Evolutionary conservation across 768 basidiomycete genomes (phyloP), one percentile per base, ranked within the genome.

Genomic region (Panaeolus papilionaceus): DNA sequence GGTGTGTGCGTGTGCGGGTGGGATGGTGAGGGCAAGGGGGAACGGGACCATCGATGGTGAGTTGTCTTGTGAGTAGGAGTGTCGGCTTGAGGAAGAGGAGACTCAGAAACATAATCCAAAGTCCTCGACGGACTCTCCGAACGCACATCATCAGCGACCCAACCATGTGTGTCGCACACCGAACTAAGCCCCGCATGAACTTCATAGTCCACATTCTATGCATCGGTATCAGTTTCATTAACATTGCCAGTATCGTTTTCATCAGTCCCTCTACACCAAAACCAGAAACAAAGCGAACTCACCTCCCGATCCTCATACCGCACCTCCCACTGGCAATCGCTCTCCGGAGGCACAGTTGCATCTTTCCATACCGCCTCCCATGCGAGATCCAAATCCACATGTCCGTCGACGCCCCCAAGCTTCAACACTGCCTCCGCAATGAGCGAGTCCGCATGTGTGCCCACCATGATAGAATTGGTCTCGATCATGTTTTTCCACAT

Each of bases 401-500:
- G 89, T 20, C 65, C 66, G 33, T 54, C 51, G 18, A 33, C 6
- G 3, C 28, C 51, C n/a, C 33, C 12, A 54, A 54, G 51, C 77
- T 23, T 92, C 37, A 88, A 70, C 11, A 88, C 86, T 0, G 90
- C 91, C 74, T 92, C 90, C 0, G 92, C 89, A 33, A 93, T 81
- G 39, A 92, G 85, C 1, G 92, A 93, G 72, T 93, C 92, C 7
- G 92, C 91, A 70, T 95, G 92, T 0, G 92, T 93, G 10, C 84
- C 90, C 16, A 88, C 89, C 93, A 95, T 95, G 71, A 94, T 93
- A 71, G 33, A 33, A 33, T 93, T 95, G 0, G 93, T 94, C 73
- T 95, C 91, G 81, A 91, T 86, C 14, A 94, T 85, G 68, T 94
- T 94, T 79, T 94, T 94, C 93, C 93, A 95, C 92, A 94, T 94